phyloP scores from a whole-genome alignment of 1,139 yeast species.

The Williopsis jadinii region DNA sequence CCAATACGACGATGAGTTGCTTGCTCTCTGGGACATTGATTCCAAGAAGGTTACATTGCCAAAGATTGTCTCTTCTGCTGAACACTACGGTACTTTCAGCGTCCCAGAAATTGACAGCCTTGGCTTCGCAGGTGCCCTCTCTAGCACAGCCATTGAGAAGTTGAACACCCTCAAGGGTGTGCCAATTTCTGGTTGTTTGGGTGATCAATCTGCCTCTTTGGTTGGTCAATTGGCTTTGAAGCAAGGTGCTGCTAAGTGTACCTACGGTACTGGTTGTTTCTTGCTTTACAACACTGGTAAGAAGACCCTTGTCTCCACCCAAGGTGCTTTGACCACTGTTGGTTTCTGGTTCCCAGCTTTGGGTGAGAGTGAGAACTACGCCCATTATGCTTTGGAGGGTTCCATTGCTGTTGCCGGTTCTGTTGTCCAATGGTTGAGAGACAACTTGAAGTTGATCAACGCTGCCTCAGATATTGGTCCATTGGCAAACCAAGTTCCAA shows the following conservation, averaged over 20 bases:
- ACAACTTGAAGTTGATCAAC: slow-evolving; percentile 76
- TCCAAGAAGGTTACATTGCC: slow-evolving; percentile 66
- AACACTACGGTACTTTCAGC: slow-evolving; percentile 65
- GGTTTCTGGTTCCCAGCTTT: slow-evolving; percentile 83
- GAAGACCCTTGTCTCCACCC: slow-evolving; percentile 53
- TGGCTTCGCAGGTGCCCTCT: slow-evolving; percentile 45
- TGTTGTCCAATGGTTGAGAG: slow-evolving; percentile 90
- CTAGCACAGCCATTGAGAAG: slow-evolving; percentile 37
- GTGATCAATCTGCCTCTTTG: slow-evolving; percentile 91
- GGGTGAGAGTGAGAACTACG: slow-evolving; percentile 44
- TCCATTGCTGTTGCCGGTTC: slow-evolving; percentile 96
- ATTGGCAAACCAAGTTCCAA: slow-evolving; percentile 71
- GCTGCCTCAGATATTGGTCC: slow-evolving; percentile 88
- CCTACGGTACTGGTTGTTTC: slow-evolving; percentile 98
- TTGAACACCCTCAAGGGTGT: slow-evolving; percentile 39
- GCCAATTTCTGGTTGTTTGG: slow-evolving; percentile 86
- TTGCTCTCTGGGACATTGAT: slow-evolving; percentile 77
- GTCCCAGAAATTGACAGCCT: slow-evolving; percentile 48
- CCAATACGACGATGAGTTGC: slow-evolving; percentile 69
- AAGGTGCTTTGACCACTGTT: slow-evolving; percentile 84
- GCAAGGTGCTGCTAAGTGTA: slow-evolving; percentile 86
- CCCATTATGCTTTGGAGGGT: slow-evolving; percentile 90
- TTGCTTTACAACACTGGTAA: slow-evolving; percentile 82
- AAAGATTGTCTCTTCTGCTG: slow-evolving; percentile 73
- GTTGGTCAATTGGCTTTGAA: slow-evolving; percentile 88